phyloP scores from a whole-genome alignment of 2,329 filamentous ascomycete genomes.

The Aureobasidium subglaciale region DNA sequence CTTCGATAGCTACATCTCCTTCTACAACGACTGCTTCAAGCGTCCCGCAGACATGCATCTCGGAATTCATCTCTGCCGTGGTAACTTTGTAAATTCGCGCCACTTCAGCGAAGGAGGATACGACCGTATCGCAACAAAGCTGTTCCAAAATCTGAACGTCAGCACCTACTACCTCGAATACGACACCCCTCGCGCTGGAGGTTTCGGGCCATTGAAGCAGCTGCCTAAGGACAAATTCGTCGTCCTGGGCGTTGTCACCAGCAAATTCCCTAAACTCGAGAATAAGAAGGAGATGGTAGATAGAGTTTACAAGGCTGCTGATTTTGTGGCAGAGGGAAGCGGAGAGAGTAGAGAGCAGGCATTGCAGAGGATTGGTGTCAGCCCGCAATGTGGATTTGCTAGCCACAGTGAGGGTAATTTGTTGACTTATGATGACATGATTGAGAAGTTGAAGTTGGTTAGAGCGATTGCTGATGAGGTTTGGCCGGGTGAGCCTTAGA shows the following conservation, averaged over 20 bases:
- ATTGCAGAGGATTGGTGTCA: conserved; percentile 59
- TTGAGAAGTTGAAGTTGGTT: conserved; percentile 64
- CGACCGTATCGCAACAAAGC: conserved; percentile 36
- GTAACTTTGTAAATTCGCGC: conserved; percentile 41
- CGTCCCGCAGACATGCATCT: conserved; percentile 64
- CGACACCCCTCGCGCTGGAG: conserved; percentile 42
- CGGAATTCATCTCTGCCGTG: conserved; percentile 65
- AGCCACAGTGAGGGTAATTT: conserved; percentile 68
- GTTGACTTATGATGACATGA: conserved; percentile 60
- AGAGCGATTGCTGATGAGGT: conserved; percentile 65
- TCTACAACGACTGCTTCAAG: conserved; percentile 62
- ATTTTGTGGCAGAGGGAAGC: conserved; percentile 62
- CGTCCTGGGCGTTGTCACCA: conserved; percentile 40
- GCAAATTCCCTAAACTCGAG: conserved; percentile 41
- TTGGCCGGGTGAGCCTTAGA: conserved; percentile 55
- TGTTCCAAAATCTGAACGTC: conserved; percentile 30
- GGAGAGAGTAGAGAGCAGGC: conserved; percentile 55
- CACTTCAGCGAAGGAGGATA: conserved; percentile 44
- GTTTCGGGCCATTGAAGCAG: conserved; percentile 40
- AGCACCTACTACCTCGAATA: conserved; percentile 34
- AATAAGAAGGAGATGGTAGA: conserved; percentile 41
- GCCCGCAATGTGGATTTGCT: conserved; percentile 55
- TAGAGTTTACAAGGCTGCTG: conserved; percentile 46
- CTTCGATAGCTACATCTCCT: conserved; percentile 66
- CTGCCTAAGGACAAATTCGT: conserved; percentile 42